Base-by-base conservation (phyloP, 2,329 filamentous ascomycete species). In the Aspergillus ustus region DNA sequence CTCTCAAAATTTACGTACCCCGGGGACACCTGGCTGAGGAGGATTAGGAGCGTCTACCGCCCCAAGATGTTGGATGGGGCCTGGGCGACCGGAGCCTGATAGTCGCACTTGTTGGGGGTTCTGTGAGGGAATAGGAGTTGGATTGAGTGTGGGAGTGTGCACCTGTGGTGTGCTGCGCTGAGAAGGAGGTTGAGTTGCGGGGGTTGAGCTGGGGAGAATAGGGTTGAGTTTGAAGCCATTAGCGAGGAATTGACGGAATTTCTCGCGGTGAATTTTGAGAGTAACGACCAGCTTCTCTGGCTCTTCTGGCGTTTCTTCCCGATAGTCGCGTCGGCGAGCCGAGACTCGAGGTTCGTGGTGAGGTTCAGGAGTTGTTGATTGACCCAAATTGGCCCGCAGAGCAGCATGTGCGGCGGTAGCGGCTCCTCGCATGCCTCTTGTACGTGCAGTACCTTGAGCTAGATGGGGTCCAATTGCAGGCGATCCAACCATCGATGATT, bases 301-400 rank as follows among this genome's bases (percentile, higher is more conserved):
- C 67, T 93, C 90, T 57, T 93, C 89, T 15, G 89, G 78, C 58
- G 86, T 95, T 67, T 94, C 92, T 72, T 97, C 93, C 52, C 92
- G 86, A 48, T 87, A 86, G 65, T 91, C 86, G 66, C 87, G 85
- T 67, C 85, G 81, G 66, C 87, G 81, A 7, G 81, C 83, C 6
- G 89, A 89, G 7, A 85, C 87, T 69, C 93, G 83, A 1, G 90
- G 86, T 75, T 97, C 92, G 69, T 91, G 87, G 68, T 82, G 78
- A 49, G 83, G 85, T 75, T 98, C 95, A 3, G 95, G 95, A 0
- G 95, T 98, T 74, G 93, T 91, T 34, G 94, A 97, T 63, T 95
- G 89, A 53, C 89, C 88, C 53, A 92, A 74, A 59, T 84, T 80
- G 66, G 91, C 89, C 65, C 86, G 81, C 87, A 98, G 94, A 59